Base-by-base conservation (phyloP, 2,329 filamentous ascomycete genomes). In the Aspergillus intermedius region DNA sequence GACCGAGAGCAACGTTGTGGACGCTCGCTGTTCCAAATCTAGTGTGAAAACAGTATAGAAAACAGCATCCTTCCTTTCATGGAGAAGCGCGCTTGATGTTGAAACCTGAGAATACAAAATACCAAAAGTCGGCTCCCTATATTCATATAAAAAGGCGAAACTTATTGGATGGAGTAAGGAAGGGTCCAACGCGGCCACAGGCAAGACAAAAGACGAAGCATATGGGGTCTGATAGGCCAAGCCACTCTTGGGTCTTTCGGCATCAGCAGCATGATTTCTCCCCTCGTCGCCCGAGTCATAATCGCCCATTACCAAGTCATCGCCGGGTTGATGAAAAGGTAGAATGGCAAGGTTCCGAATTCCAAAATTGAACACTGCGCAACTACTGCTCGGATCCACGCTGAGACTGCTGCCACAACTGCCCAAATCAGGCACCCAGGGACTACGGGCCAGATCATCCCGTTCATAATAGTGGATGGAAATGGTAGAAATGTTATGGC, bases 391-490 rank as follows among this genome's bases (percentile, higher is more conserved):
- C 2, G 93, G 91, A 62, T 98, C 93, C 50, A 91, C 88, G 44
- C 86, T 86, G 60, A 98, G 75, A 60, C 87, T 87, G 67, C 87
- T 95, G 68, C 83, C 79, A 65, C 86, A 89, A 54, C 87, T 81
- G 64, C 81, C 82, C 61, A 94, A 73, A 48, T 86, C 80, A 46
- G 86, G 79, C 45, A 86, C 83, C 86, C 90, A 96, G 0, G 91
- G 91, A 54, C 82, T 86, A 46, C 86, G 83, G 56, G 86, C 82
- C 53, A 91, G 76, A 64, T 95, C 91, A 63, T 96, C 91, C 66
- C 93, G 88, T 69, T 98, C 93, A 72, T 97, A 98, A 76, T 91
- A 97, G 74, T 98, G 93, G 61, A 98, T 91, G 45, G 91, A 97
- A 54, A 93, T 82, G 46, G 91, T 97, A 59, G 86, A 84, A 59